phyloP scores from a whole-genome alignment of 176 grass and related monocot species.

The Raddia distichophylla region DNA sequence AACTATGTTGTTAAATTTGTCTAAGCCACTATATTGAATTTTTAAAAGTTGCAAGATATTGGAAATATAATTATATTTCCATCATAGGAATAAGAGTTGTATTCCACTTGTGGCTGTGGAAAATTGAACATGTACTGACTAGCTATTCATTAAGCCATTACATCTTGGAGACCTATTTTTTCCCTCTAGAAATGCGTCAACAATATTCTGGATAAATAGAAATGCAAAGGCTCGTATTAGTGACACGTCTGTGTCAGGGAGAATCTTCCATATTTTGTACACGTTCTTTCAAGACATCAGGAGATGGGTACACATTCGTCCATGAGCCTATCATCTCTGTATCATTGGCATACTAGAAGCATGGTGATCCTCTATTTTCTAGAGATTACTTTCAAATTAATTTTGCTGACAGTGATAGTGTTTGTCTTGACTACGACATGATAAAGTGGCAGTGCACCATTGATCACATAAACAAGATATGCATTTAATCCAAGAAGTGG shows the following conservation, averaged over 20 bases:
- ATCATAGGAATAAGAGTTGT: too few species aligned
- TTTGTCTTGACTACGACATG: background rate
- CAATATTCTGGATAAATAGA: slow-evolving; percentile 28
- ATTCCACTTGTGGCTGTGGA: background rate
- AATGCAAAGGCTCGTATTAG: slow-evolving; percentile 17
- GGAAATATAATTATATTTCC: too few species aligned
- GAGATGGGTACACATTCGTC: slow-evolving; percentile 26
- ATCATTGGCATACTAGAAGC: slow-evolving; percentile 18
- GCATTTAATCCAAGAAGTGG: background rate
- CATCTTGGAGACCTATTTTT: background rate
- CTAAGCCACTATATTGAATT: background rate
- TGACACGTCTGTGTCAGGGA: slow-evolving; percentile 8
- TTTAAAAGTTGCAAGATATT: background rate
- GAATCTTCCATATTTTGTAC: slow-evolving; percentile 20
- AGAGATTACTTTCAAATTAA: background rate
- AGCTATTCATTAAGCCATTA: background rate
- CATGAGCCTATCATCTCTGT: slow-evolving; percentile 17
- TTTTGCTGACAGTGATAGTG: background rate
- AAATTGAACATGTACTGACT: background rate
- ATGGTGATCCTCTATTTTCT: slow-evolving; percentile 4
- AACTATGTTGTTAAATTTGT: background rate
- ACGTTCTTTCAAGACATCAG: background rate
- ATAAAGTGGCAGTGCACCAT: background rate
- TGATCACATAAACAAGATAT: background rate
- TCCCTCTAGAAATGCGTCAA: background rate